These are phyloP conservation scores for Botryotinia calthae DNA, from an alignment of 2,329 filamentous ascomycete genomes.

Conservation along the genomic window DNA sequence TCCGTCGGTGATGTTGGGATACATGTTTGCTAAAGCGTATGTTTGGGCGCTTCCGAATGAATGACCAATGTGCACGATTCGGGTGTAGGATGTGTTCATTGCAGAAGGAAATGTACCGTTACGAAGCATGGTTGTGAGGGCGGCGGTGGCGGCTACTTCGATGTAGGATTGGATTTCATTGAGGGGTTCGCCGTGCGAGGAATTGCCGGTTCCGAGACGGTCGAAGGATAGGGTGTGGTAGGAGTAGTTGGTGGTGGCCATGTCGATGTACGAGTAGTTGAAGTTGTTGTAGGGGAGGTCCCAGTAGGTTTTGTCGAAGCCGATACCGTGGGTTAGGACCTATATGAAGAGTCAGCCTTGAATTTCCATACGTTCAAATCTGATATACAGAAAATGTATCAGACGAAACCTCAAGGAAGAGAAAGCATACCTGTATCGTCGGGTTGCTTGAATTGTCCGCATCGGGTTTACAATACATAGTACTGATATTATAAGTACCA, in stretches of 20 bases:
- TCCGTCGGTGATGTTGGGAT: background rate
- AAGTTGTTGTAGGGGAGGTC: slow-evolving; percentile 23
- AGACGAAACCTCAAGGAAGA: background rate
- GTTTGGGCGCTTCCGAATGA: background rate
- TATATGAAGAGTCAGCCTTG: background rate
- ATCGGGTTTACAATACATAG: slow-evolving; percentile 31
- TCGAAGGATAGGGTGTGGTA: slow-evolving; percentile 27
- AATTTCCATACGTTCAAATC: background rate
- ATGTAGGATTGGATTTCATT: slow-evolving; percentile 23
- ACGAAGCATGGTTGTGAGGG: slow-evolving; percentile 18
- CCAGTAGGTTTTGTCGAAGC: slow-evolving; percentile 26
- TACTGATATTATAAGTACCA: slow-evolving; percentile 56
- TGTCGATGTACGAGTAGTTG: slow-evolving; percentile 17
- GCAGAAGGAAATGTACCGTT: background rate
- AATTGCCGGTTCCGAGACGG: slow-evolving; percentile 24
- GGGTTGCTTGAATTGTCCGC: background rate
- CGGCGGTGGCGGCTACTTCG: slow-evolving; percentile 19
- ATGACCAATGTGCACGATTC: background rate
- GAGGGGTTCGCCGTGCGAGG: slow-evolving; percentile 23
- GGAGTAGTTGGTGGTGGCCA: slow-evolving; percentile 12
- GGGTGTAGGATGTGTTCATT: background rate
- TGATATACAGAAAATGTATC: background rate
- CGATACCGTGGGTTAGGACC: slow-evolving; percentile 25
- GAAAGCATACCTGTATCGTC: background rate
- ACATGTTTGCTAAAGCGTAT: background rate